Base-by-base conservation (phyloP, 768 basidiomycete genomes). In the Pilatotrama ljubarskyi region DNA sequence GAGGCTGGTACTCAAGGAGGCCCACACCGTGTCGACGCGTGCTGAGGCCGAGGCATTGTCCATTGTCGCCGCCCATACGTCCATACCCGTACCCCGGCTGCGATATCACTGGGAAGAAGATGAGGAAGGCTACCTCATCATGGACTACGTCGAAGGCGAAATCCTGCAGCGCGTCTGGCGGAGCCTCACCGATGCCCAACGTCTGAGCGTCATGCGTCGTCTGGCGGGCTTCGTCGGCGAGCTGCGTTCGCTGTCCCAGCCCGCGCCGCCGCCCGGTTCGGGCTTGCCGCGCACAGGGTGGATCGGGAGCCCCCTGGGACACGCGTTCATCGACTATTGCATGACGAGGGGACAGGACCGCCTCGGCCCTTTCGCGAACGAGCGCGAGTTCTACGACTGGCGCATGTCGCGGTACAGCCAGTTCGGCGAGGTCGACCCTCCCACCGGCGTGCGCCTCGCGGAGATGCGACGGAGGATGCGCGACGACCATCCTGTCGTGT, bases 31-130 rank as follows among this genome's bases (percentile, higher is more conserved):
- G 2, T 35, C 26, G 2, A 46, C 24, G 0, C 14, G 36, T 15
- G 15, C 37, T 8, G 63, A 64, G 49, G 63, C 60, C 3, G 55
- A 62, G 32, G 48, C 63, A 13, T 40, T 55, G 36, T 20, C 55
- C 13, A 62, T 55, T 36, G 51, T 65, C 41, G 46, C 61, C 11
- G 18, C 49, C 11, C 44, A 51, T n/a, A 65, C 64, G 6, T 52
- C 64, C 2, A 55, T 65, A 2, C 64, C 64, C 13, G 64, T 65
- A 14, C 64, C 64, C 17, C 22, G 42, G 15, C 52, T 65, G 25
- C 47, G 37, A 15, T 50, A 18, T 3, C 57, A 40, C 32, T 47
- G 50, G 49, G 32, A 48, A 8, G 26, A 40, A 1, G 46, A 29
- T 8, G 46, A 29, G 5, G n/a, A 51, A 2, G 55, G 51, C 14